Percentiles rank a stretch among this genome's conserved stretches.
Evolutionary conservation across 257 asterid genomes (phyloP).

Genomic region (Solanum sitiens): DNA sequence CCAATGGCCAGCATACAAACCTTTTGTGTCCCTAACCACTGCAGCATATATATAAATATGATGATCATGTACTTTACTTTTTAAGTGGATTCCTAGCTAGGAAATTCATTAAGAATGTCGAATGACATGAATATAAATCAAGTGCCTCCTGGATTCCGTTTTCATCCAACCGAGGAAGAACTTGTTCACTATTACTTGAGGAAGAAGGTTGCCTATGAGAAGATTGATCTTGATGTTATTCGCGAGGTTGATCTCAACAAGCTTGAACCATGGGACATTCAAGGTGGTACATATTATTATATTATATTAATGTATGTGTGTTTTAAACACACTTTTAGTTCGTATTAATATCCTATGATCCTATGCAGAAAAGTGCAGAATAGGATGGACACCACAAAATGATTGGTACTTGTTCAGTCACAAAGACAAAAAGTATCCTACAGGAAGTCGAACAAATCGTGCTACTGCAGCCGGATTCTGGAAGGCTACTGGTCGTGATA

Average conservation of each 20-base stretch:
- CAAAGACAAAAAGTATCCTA: slow-evolving; percentile 84
- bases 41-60: slow-evolving; percentile 16
- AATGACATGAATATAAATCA: slow-evolving; percentile 42
- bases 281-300: slow-evolving; percentile 46
- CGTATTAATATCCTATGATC: no score
- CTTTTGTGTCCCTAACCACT: slow-evolving; percentile 18
- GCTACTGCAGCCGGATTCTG: slow-evolving; percentile 91
- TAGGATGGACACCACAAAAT: slow-evolving; percentile 80
- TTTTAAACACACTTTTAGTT: no score
- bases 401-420: slow-evolving; percentile 95
- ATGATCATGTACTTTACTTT: neutral
- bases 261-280: slow-evolving; percentile 96
- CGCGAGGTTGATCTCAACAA: slow-evolving; percentile 87
- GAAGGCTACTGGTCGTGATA: slow-evolving; percentile 94
- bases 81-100: neutral
- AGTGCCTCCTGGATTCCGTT: slow-evolving; percentile 90
- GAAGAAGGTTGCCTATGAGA: slow-evolving; percentile 57
- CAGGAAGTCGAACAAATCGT: slow-evolving; percentile 81
- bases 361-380: slow-evolving; percentile 59
- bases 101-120: neutral
- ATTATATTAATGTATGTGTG: no score
- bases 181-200: slow-evolving; percentile 78
- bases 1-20: slow-evolving; percentile 25
- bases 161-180: slow-evolving; percentile 92
- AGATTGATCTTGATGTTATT: slow-evolving; percentile 83